Evolutionary conservation across 345 rosid genomes (phyloP).

Genomic region (Xanthoceras sorbifolium): DNA sequence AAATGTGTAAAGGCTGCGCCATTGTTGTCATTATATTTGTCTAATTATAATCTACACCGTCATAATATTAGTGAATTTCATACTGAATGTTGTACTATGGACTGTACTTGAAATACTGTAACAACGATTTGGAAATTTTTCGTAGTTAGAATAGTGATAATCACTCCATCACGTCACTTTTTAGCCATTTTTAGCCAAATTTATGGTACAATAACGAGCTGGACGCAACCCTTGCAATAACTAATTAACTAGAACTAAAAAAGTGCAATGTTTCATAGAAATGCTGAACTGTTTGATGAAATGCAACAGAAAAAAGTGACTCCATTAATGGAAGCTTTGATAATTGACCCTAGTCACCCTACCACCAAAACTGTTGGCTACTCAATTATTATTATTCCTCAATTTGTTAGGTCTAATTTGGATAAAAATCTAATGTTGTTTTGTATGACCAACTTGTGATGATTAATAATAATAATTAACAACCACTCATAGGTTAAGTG

Average conservation of each 20-base stretch:
- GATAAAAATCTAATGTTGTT: slow-evolving; percentile 11
- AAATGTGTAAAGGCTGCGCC: too few relatives aligned
- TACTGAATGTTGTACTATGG: not conserved
- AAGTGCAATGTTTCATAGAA: too few relatives aligned
- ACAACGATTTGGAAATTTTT: not conserved
- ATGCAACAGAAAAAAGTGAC: too few relatives aligned
- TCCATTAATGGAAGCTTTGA: too few relatives aligned
- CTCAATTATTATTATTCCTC: not conserved
- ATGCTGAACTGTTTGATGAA: too few relatives aligned
- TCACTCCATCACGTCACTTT: not conserved
- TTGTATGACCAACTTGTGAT: not conserved
- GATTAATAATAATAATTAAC: not conserved
- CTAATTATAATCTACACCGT: not conserved
- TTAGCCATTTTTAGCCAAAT: not conserved
- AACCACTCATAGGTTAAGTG: too few relatives aligned
- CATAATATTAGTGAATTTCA: not conserved
- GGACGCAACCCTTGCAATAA: too few relatives aligned
- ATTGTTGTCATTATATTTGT: not conserved
- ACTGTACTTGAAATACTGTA: not conserved
- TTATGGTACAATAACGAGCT: too few relatives aligned
- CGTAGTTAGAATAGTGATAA: not conserved
- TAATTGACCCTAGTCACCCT: too few relatives aligned
- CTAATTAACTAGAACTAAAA: too few relatives aligned
- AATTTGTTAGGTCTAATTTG: not conserved
- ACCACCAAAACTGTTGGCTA: not conserved